phyloP scores from a whole-genome alignment of 441 rosid species.

The Euphorbia corollata region DNA sequence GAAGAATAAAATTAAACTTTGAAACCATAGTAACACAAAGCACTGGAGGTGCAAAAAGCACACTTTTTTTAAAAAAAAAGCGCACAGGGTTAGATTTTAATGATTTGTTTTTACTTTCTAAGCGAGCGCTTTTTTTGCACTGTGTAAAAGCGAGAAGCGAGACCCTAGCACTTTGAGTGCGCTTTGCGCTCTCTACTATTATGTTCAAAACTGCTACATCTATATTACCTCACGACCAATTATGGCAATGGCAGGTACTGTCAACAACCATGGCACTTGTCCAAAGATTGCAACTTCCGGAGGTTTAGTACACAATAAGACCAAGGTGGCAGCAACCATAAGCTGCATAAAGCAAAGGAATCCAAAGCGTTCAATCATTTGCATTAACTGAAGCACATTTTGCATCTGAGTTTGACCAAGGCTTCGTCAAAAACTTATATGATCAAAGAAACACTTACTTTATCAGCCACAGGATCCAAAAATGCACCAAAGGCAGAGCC shows the following conservation, averaged over 20 bases:
- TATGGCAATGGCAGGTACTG: constrained; percentile 76
- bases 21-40: neutral
- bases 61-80: too few species aligned
- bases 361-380: constrained; percentile 14
- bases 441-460: constrained; percentile 37
- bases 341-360: constrained; percentile 46
- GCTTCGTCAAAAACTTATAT: neutral
- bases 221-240: constrained; percentile 84
- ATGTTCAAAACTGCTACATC: neutral
- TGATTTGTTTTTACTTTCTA: too few species aligned
- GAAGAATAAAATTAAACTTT: neutral
- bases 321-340: constrained; percentile 92
- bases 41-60: too few species aligned
- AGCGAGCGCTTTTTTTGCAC: too few species aligned
- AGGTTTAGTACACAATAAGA: constrained; percentile 72
- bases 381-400: constrained; percentile 7
- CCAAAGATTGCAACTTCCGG: constrained; percentile 48
- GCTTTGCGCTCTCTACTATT: too few species aligned
- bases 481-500: constrained; percentile 91
- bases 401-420: neutral
- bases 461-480: constrained; percentile 95
- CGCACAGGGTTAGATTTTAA: too few species aligned
- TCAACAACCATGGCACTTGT: constrained; percentile 67
- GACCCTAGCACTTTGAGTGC: too few species aligned
- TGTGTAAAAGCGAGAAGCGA: too few species aligned